phyloP scores from a whole-genome alignment of 805 yeast genomes.

The Sugiyamaella boreocaroliniensis region DNA sequence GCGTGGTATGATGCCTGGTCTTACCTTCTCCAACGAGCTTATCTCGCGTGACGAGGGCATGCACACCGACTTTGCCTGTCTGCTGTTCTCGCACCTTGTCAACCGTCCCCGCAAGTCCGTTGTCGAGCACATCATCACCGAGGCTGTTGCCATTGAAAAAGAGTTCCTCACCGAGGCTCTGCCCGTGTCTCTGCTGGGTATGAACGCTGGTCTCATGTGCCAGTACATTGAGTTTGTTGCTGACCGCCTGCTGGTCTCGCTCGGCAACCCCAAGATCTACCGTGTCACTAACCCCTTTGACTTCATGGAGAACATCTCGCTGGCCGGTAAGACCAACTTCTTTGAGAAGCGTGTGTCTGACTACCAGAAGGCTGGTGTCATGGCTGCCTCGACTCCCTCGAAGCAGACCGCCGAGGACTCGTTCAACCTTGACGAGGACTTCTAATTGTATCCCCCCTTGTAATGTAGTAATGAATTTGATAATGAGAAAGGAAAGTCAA shows the following conservation, averaged over 20 bases:
- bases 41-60: conserved; percentile 98
- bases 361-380: conserved; percentile 98
- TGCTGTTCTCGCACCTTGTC: conserved; percentile 85
- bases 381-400: conserved; percentile 60
- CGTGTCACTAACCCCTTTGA: conserved; percentile 92
- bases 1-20: conserved; percentile 98
- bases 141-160: conserved; percentile 92
- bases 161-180: conserved; percentile 92
- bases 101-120: conserved; percentile 77
- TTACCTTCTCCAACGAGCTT: conserved; percentile 94
- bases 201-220: conserved; percentile 91
- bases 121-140: conserved; percentile 81
- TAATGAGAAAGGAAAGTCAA: neutral
- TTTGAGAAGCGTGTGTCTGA: conserved; percentile 98
- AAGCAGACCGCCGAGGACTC: conserved; percentile 37
- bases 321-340: conserved; percentile 98
- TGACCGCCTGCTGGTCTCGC: conserved; percentile 84
- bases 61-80: conserved; percentile 97
- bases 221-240: conserved; percentile 98
- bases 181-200: conserved; percentile 88
- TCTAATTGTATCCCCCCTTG: conserved; percentile 39
- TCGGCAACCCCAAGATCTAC: conserved; percentile 86
- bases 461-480: conserved; percentile 1
- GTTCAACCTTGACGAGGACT: conserved; percentile 89
- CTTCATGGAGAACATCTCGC: conserved; percentile 97